Evolutionary conservation across 257 asterid species (phyloP).

Genomic region (Mentha longifolia): DNA sequence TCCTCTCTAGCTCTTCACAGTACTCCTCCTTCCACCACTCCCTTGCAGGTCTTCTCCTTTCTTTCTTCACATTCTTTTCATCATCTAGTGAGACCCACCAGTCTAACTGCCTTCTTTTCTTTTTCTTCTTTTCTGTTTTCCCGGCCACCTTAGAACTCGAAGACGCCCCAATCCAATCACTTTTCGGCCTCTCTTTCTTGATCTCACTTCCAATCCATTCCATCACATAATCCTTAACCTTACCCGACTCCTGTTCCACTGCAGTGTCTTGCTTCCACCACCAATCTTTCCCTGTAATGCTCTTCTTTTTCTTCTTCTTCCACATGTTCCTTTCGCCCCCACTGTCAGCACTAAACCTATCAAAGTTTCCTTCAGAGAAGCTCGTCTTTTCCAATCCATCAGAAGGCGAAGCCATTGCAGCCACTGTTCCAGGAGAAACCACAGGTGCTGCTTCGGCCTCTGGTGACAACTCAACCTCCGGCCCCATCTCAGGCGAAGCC

Average conservation of each 20-base stretch:
- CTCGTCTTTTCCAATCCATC: constrained; percentile 70
- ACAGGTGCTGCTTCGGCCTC: constrained; percentile 51
- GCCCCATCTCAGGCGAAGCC: constrained; percentile 64
- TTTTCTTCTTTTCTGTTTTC: constrained; percentile 65
- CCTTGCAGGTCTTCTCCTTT: constrained; percentile 88
- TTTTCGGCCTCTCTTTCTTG: constrained; percentile 87
- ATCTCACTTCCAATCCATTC: constrained; percentile 98
- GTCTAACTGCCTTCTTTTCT: constrained; percentile 62
- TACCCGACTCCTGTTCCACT: constrained; percentile 56
- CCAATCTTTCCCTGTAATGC: constrained; percentile 84
- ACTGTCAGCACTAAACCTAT: constrained; percentile 63
- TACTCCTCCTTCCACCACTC: constrained; percentile 99
- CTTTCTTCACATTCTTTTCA: constrained; percentile 73
- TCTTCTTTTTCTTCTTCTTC: constrained; percentile 80
- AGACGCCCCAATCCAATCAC: constrained; percentile 74
- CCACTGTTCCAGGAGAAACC: constrained; percentile 78
- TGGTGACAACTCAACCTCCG: constrained; percentile 60
- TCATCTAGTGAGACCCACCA: constrained; percentile 97
- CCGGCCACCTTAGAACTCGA: constrained; percentile 48
- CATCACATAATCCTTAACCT: constrained; percentile 88
- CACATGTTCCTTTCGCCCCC: constrained; percentile 55
- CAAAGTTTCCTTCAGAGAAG: constrained; percentile 70
- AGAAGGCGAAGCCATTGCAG: constrained; percentile 70
- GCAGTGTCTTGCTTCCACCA: constrained; percentile 98
- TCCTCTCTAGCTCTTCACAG: constrained; percentile 85